Conservation (phyloP, 2,329 filamentous ascomycete species). For the Fusarium circinatum region DNA sequence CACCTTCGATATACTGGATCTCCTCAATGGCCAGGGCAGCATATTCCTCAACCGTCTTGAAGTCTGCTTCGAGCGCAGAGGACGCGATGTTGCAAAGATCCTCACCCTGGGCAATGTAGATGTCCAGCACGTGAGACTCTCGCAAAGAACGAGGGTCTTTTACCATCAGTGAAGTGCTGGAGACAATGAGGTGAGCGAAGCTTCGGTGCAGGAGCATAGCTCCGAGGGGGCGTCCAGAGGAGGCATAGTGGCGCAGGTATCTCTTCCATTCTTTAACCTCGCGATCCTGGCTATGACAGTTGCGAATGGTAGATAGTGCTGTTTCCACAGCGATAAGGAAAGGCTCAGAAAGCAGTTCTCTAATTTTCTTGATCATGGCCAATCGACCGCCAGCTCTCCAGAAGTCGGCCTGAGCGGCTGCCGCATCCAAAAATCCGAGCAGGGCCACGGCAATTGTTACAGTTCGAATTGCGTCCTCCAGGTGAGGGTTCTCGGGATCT, state of each 20-base stretch:
- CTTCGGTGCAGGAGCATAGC: slow-evolving; percentile 91
- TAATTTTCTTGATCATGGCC: slow-evolving; percentile 76
- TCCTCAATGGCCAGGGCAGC: slow-evolving; percentile 81
- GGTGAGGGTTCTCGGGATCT: slow-evolving; percentile 66
- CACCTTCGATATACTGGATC: slow-evolving; percentile 87
- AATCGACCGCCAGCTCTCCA: slow-evolving; percentile 82
- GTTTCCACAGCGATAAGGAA: slow-evolving; percentile 90
- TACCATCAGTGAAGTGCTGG: slow-evolving; percentile 79
- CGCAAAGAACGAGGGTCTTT: slow-evolving; percentile 69
- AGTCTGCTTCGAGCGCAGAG: slow-evolving; percentile 60
- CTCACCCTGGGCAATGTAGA: slow-evolving; percentile 71
- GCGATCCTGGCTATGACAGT: slow-evolving; percentile 73
- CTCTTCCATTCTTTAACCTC: slow-evolving; percentile 86
- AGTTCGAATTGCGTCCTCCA: slow-evolving; percentile 74
- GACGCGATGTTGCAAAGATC: slow-evolving; percentile 51
- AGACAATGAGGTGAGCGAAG: slow-evolving; percentile 85
- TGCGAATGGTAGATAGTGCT: slow-evolving; percentile 89
- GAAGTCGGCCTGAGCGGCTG: slow-evolving; percentile 80
- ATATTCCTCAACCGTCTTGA: slow-evolving; percentile 69
- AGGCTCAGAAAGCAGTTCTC: slow-evolving; percentile 79
- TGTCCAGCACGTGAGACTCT: slow-evolving; percentile 75
- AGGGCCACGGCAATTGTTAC: slow-evolving; percentile 85
- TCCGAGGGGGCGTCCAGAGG: slow-evolving; percentile 81
- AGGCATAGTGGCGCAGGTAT: slow-evolving; percentile 84
- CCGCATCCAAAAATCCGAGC: slow-evolving; percentile 89